Evolutionary conservation across 441 rosid species (phyloP).

Genomic region (Francoa sonchifolia): DNA sequence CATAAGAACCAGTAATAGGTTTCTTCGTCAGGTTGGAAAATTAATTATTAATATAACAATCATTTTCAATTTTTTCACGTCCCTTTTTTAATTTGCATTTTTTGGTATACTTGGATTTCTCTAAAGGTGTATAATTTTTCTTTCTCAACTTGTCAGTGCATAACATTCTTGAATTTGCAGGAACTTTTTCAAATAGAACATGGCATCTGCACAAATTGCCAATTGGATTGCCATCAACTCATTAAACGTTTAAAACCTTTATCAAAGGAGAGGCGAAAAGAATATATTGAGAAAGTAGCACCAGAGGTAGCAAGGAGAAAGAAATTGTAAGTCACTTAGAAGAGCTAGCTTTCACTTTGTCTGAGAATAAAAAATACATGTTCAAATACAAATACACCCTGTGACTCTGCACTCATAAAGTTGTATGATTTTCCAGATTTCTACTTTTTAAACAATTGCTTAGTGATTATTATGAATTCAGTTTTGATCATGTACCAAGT

Average conservation of each 20-base stretch:
- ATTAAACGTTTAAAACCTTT: slow-evolving; percentile 59
- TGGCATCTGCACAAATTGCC: slow-evolving; percentile 76
- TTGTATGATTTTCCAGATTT: background rate
- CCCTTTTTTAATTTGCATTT: background rate
- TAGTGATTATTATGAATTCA: background rate
- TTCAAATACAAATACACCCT: background rate
- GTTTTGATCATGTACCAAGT: slow-evolving; percentile 1
- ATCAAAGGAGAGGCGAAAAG: slow-evolving; percentile 46
- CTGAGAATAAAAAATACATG: no score
- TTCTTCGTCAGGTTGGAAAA: slow-evolving; percentile 60
- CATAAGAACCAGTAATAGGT: slow-evolving; percentile 65
- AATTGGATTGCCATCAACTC: slow-evolving; percentile 76
- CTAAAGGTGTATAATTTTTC: no score
- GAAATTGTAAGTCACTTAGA: slow-evolving; percentile 45
- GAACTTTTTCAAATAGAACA: slow-evolving; percentile 81
- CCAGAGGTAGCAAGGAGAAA: slow-evolving; percentile 51
- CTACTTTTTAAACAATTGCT: background rate
- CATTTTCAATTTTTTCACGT: background rate
- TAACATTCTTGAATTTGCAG: no score
- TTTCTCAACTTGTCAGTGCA: no score
- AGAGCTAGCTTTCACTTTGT: no score
- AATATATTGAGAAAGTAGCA: slow-evolving; percentile 46
- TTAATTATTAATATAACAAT: background rate
- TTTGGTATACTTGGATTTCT: slow-evolving; percentile 12
- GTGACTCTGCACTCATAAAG: slow-evolving; percentile 6